Evolutionary conservation across 1,139 yeast species (phyloP).

Genomic region (Yamadazyma atmosphaerica): DNA sequence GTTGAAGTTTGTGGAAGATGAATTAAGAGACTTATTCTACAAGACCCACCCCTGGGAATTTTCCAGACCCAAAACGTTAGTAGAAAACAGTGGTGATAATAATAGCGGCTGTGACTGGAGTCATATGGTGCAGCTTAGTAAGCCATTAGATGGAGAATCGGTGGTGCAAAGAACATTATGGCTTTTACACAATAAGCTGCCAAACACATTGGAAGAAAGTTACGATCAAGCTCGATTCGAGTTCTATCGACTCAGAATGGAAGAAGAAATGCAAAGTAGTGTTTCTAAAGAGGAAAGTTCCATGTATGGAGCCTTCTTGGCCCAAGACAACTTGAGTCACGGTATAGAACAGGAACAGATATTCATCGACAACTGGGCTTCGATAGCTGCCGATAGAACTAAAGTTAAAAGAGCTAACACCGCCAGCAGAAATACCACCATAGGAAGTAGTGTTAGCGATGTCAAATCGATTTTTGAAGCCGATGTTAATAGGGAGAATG

Average conservation of each 20-base stretch:
- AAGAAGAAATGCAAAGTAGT: slow-evolving; percentile 73
- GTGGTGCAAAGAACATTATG: slow-evolving; percentile 91
- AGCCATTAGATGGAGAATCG: slow-evolving; percentile 85
- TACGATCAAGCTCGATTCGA: slow-evolving; percentile 87
- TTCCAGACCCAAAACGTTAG: slow-evolving; percentile 83
- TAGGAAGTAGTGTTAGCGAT: slow-evolving; percentile 17
- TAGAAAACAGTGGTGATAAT: slow-evolving; percentile 71
- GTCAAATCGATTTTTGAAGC: slow-evolving; percentile 33
- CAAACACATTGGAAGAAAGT: slow-evolving; percentile 53
- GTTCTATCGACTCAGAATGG: slow-evolving; percentile 82
- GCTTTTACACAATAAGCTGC: slow-evolving; percentile 45
- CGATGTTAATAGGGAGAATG: too few relatives aligned
- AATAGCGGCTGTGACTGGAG: slow-evolving; percentile 69
- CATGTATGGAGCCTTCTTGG: slow-evolving; percentile 81
- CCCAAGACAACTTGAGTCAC: slow-evolving; percentile 58
- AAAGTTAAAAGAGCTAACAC: slow-evolving; percentile 46
- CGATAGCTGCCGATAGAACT: slow-evolving; percentile 63
- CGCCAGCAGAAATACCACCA: slow-evolving; percentile 29
- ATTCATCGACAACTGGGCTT: slow-evolving; percentile 71
- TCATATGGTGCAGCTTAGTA: slow-evolving; percentile 65
- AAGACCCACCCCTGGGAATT: slow-evolving; percentile 98
- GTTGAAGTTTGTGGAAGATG: slow-evolving; percentile 76
- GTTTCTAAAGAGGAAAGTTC: slow-evolving; percentile 81
- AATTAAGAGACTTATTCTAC: slow-evolving; percentile 76
- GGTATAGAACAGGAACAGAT: slow-evolving; percentile 74